Percentiles rank a stretch among this genome's conserved stretches.
phyloP scores from a whole-genome alignment of 495 filamentous ascomycete species.

The Aspergillus saccharolyticus region DNA sequence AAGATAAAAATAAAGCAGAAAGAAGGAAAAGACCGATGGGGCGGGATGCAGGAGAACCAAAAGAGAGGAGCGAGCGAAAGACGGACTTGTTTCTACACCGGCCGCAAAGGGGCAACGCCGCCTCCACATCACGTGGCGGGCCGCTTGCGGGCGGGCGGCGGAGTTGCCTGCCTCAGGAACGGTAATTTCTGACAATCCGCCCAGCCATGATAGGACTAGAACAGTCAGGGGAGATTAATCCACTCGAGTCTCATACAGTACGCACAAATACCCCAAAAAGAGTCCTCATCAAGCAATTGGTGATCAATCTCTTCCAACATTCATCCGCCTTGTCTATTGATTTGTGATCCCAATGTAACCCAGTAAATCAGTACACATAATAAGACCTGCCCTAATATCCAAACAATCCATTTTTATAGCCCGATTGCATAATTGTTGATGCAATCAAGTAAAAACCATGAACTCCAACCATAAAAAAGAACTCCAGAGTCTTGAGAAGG shows the following conservation, averaged over 20 bases:
- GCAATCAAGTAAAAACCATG: not conserved
- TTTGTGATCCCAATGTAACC: not conserved
- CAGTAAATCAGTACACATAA: not conserved
- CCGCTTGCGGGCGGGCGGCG: constrained; percentile 1
- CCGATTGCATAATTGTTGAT: not conserved
- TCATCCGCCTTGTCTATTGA: not conserved
- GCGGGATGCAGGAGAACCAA: not conserved
- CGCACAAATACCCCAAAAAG: too few species aligned
- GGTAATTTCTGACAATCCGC: not conserved
- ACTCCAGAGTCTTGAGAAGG: constrained; percentile 8
- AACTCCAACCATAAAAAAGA: not conserved
- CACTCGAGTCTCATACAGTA: too few species aligned
- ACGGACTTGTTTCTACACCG: not conserved
- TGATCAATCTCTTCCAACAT: too few species aligned
- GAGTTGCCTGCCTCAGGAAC: not conserved
- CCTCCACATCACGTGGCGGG: constrained; percentile 13
- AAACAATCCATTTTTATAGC: not conserved
- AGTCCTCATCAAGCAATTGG: too few species aligned
- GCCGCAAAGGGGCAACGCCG: constrained; percentile 16
- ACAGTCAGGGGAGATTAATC: too few species aligned
- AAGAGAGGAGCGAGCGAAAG: not conserved
- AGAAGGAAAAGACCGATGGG: not conserved
- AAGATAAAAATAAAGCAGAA: constrained; percentile 2
- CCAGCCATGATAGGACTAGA: not conserved
- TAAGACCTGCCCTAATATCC: not conserved